phyloP scores from a whole-genome alignment of 1,284 basidiomycete species.

The Ceratobasidium sp. region DNA sequence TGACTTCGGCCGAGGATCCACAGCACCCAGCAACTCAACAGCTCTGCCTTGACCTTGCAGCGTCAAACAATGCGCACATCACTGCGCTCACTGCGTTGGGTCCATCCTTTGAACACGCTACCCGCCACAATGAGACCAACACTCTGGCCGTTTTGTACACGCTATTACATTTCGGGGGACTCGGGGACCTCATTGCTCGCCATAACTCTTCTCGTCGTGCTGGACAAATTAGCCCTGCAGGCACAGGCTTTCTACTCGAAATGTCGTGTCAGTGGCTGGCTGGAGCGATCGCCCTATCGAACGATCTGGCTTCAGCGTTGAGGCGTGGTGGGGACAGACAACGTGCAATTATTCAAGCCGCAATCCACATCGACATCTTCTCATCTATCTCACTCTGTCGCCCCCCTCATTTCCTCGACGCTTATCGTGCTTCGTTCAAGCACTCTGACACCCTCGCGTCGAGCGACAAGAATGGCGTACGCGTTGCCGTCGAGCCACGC shows the following conservation, averaged over 20 bases:
- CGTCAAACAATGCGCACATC: slow-evolving; percentile 21
- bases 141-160: slow-evolving; percentile 27
- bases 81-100: slow-evolving; percentile 23
- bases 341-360: slow-evolving; percentile 36
- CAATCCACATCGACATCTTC: slow-evolving; percentile 40
- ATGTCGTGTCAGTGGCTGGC: slow-evolving; percentile 37
- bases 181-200: slow-evolving; percentile 34
- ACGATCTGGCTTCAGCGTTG: slow-evolving; percentile 40
- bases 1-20: slow-evolving; percentile 35
- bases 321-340: slow-evolving; percentile 36
- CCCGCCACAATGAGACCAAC: slow-evolving; percentile 12
- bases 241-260: slow-evolving; percentile 23
- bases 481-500: slow-evolving; percentile 30
- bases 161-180: slow-evolving; percentile 35
- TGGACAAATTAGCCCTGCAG: slow-evolving; percentile 7
- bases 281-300: slow-evolving; percentile 8
- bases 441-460: neutral
- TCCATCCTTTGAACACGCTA: slow-evolving; percentile 22
- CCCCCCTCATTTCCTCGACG: slow-evolving; percentile 35
- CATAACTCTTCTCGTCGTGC: slow-evolving; percentile 25
- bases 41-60: slow-evolving; percentile 29
- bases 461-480: slow-evolving; percentile 19
- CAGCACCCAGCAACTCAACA: slow-evolving; percentile 36
- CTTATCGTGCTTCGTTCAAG: slow-evolving; percentile 37
- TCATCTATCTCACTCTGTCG: slow-evolving; percentile 36